Percentiles rank a stretch among this genome's conserved stretches.
phyloP scores from a whole-genome alignment of 2,329 filamentous ascomycete genomes.

The Exophiala bonariae region DNA sequence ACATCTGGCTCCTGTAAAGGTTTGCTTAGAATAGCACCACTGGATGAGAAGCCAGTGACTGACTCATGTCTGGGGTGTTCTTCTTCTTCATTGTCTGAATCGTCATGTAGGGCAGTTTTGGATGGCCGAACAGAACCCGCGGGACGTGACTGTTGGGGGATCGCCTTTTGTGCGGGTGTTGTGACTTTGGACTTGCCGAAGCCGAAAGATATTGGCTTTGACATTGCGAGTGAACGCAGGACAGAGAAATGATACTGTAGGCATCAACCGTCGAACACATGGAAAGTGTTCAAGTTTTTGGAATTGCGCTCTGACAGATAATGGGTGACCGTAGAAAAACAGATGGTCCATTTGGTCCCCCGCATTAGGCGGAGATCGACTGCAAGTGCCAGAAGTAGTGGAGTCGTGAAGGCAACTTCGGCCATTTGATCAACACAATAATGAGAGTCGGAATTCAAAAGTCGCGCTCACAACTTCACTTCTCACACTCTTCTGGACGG shows the following conservation, averaged over 20 bases:
- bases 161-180: neutral
- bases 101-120: conserved; percentile 30
- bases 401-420: no score
- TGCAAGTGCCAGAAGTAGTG: no score
- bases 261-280: no score
- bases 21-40: conserved; percentile 48
- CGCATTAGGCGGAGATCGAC: no score
- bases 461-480: neutral
- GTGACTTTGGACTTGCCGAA: conserved; percentile 27
- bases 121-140: conserved; percentile 3
- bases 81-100: conserved; percentile 54
- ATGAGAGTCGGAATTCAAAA: neutral
- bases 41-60: conserved; percentile 53
- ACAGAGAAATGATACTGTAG: no score
- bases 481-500: no score
- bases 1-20: conserved; percentile 32
- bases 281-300: no score
- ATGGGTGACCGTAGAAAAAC: no score
- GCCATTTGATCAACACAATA: no score
- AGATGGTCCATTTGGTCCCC: no score
- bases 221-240: conserved; percentile 15
- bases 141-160: conserved; percentile 10
- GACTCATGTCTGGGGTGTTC: conserved; percentile 41
- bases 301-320: no score
- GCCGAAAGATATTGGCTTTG: conserved; percentile 29